phyloP scores from a whole-genome alignment of 805 yeast species.

The Monosporozyma siamensis region DNA sequence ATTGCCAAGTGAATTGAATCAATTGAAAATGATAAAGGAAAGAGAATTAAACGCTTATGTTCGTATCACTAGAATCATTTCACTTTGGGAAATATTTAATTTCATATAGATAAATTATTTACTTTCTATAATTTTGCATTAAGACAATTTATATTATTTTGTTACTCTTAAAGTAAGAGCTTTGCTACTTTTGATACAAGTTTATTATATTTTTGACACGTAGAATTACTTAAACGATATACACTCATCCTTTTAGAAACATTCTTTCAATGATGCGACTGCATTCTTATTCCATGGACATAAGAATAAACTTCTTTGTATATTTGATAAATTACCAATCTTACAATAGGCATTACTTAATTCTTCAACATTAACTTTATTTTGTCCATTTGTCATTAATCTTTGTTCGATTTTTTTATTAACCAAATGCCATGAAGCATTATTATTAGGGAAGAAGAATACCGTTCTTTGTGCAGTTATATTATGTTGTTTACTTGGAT shows the following conservation, averaged over 20 bases:
- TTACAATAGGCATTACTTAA: slow-evolving; percentile 44
- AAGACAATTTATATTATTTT: too few relatives aligned
- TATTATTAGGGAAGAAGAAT: slow-evolving; percentile 63
- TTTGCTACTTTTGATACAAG: too few relatives aligned
- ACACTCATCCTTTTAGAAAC: too few relatives aligned
- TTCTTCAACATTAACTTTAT: slow-evolving; percentile 38
- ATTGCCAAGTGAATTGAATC: slow-evolving; percentile 65
- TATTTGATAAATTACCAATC: slow-evolving; percentile 40
- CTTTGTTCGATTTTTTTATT: slow-evolving; percentile 46
- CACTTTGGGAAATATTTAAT: slow-evolving; percentile 48
- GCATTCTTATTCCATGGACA: slow-evolving; percentile 43
- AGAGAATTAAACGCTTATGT: slow-evolving; percentile 47
- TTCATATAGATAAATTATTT: too few relatives aligned
- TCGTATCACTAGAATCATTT: slow-evolving; percentile 45
- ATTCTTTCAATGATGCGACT: slow-evolving; percentile 20
- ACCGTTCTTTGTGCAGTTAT: slow-evolving; percentile 59
- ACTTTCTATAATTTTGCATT: too few relatives aligned
- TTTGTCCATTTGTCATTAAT: slow-evolving; percentile 44
- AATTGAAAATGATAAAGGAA: slow-evolving; percentile 50
- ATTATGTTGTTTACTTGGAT: slow-evolving; percentile 21
- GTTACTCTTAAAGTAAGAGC: too few relatives aligned
- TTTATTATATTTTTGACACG: too few relatives aligned
- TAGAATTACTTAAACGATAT: too few relatives aligned
- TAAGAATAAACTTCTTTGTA: slow-evolving; percentile 61
- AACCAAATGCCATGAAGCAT: slow-evolving; percentile 59